Base-by-base conservation (phyloP, 2,329 filamentous ascomycete species). In the Neopestalotiopsis sp. region DNA sequence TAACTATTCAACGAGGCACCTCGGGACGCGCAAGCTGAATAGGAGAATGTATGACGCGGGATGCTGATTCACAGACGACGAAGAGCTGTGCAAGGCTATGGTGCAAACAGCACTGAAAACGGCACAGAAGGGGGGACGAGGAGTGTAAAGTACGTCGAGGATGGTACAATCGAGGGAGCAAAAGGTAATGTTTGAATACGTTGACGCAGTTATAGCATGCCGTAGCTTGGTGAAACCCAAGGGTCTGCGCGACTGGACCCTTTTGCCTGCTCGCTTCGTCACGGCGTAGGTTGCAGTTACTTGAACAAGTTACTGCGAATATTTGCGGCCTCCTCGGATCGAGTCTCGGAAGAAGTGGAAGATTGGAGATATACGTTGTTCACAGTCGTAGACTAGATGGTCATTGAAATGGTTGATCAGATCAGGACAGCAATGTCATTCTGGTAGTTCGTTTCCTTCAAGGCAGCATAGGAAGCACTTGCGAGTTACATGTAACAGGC, bases 1-100 rank as follows among this genome's bases (percentile, higher is more conserved):
- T 38, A 71, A 67, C 7, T 75, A 71, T 1, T 69, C 69, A 13
- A 76, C 70, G 24, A 76, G 75, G 78, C 78, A 64, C 71, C 64
- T 69, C 49, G 62, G 59, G 49, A 42, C 14, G 14, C 30, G 32
- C 28, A 63, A 34, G 57, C 67, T 24, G 28, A 38, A 38, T 61
- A 53, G 45, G 45, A 53, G 45, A 28, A 28, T 53, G 45, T 53
- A 53, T 53, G 45, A 53, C 45, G 45, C 45, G n/a, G 24, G 7
- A 7, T 20, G 45, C n/a, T 34, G 13, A 10, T 6, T 14, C 57
- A 24, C n/a, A 17, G 28, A n/a, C 3, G n/a, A 53, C 45, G 20
- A 13, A 49, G 13, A 49, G 45, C 45, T 12, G 4, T 49, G 10
- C 14, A 20, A 10, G 20, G 17, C 9, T 53, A 20, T 6, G 5